phyloP scores from a whole-genome alignment of 2,329 filamentous ascomycete genomes.

The Venturia aucupariae region DNA sequence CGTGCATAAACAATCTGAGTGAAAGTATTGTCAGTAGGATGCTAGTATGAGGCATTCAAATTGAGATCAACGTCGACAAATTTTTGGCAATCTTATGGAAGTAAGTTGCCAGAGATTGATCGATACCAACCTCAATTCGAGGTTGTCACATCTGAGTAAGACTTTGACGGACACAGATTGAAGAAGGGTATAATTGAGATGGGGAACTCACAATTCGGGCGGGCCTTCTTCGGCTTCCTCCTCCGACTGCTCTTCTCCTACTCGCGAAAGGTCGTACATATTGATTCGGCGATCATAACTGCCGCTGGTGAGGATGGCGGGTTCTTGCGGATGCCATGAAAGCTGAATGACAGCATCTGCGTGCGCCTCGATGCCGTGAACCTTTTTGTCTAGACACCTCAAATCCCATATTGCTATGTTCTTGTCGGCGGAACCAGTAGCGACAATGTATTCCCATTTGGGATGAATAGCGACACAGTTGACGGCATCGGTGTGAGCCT shows the following conservation, averaged over 20 bases:
- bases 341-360: slow-evolving; percentile 83
- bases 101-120: slow-evolving; percentile 5
- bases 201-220: slow-evolving; percentile 63
- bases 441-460: slow-evolving; percentile 77
- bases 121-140: not conserved
- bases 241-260: slow-evolving; percentile 88
- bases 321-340: slow-evolving; percentile 88
- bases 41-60: not conserved
- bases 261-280: slow-evolving; percentile 90
- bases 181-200: too few relatives aligned
- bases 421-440: slow-evolving; percentile 91
- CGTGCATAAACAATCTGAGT: slow-evolving; percentile 86
- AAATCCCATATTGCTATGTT: slow-evolving; percentile 94
- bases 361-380: slow-evolving; percentile 85
- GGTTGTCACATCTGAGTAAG: too few relatives aligned
- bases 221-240: slow-evolving; percentile 94
- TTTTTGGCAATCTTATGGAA: slow-evolving; percentile 19
- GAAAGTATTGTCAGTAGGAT: slow-evolving; percentile 16
- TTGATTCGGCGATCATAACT: slow-evolving; percentile 90
- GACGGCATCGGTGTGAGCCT: slow-evolving; percentile 83
- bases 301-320: slow-evolving; percentile 78
- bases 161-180: too few relatives aligned
- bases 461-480: slow-evolving; percentile 96
- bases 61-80: not conserved
- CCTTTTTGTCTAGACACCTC: slow-evolving; percentile 77